Conservation (phyloP, 1,284 basidiomycete species). For the Sporisorium reilianum region DNA sequence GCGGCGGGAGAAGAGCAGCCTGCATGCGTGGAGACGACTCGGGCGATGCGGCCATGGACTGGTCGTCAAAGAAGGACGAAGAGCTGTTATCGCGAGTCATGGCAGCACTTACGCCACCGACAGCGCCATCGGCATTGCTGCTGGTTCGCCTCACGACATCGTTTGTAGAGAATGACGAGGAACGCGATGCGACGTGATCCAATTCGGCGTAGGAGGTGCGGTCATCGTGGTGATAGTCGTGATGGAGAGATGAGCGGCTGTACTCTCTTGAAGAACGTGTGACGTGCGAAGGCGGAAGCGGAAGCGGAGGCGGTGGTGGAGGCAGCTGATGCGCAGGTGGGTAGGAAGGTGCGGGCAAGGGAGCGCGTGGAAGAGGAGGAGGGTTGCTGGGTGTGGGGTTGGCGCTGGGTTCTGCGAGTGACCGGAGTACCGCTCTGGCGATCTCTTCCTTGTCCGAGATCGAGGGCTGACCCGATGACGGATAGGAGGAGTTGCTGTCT, state of each 20-base stretch:
- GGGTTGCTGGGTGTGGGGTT: constrained; percentile 9
- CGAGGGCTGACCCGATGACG: constrained; percentile 10
- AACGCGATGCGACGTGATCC: neutral
- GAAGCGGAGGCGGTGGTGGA: constrained; percentile 4
- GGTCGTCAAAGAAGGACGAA: constrained; percentile 33
- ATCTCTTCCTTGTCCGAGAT: constrained; percentile 44
- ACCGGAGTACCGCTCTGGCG: constrained; percentile 44
- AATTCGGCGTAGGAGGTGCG: constrained; percentile 2
- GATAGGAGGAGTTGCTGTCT: constrained; percentile 6
- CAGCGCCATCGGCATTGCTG: neutral
- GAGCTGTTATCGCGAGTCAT: constrained; percentile 13
- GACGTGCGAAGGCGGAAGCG: constrained; percentile 1
- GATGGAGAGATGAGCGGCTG: neutral
- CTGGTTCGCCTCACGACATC: neutral
- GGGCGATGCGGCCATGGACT: constrained; percentile 26
- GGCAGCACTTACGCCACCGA: neutral
- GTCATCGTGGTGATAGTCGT: constrained; percentile 2
- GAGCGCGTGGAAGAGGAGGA: constrained; percentile 11
- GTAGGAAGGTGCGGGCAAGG: neutral
- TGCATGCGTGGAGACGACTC: constrained; percentile 31
- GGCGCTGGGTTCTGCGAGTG: constrained; percentile 19
- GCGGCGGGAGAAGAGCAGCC: neutral
- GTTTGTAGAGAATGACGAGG: neutral
- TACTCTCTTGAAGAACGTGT: neutral
- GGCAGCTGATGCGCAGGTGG: constrained; percentile 5